Evolutionary conservation across 768 basidiomycete species (phyloP).

Genomic region (Tricholomella constricta): DNA sequence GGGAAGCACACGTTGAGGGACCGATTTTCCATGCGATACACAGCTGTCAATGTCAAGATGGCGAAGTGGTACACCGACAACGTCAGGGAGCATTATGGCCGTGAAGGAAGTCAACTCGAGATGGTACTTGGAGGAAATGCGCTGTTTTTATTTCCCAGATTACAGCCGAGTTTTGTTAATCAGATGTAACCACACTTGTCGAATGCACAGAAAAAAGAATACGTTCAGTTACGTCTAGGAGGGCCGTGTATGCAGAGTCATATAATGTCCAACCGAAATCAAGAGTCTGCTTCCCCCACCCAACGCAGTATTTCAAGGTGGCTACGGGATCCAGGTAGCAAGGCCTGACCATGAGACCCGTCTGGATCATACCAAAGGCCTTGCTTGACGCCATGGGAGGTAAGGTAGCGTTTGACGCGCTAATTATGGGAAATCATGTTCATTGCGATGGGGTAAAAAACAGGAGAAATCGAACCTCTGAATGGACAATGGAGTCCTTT

Average conservation of each 20-base stretch:
- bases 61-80: slow-evolving; percentile 63
- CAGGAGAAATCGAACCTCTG: slow-evolving; percentile 48
- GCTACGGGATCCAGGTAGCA: slow-evolving; percentile 52
- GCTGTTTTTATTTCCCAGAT: slow-evolving; percentile 48
- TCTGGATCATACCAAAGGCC: slow-evolving; percentile 65
- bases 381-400: slow-evolving; percentile 71
- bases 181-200: neutral
- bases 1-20: neutral
- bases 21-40: neutral
- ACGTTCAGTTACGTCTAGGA: no score
- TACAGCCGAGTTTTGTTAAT: slow-evolving; percentile 6
- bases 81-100: slow-evolving; percentile 48
- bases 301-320: slow-evolving; percentile 64
- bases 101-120: slow-evolving; percentile 40
- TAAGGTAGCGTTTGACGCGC: slow-evolving; percentile 78
- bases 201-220: no score
- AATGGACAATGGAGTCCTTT: slow-evolving; percentile 76
- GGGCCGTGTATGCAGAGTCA: no score
- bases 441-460: neutral
- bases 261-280: no score
- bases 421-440: slow-evolving; percentile 25
- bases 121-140: slow-evolving; percentile 53
- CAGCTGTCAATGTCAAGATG: slow-evolving; percentile 61
- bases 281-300: slow-evolving; percentile 43
- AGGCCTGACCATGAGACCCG: slow-evolving; percentile 64